Conservation (phyloP, 257 asterid species). For the Plectranthus barbatus region DNA sequence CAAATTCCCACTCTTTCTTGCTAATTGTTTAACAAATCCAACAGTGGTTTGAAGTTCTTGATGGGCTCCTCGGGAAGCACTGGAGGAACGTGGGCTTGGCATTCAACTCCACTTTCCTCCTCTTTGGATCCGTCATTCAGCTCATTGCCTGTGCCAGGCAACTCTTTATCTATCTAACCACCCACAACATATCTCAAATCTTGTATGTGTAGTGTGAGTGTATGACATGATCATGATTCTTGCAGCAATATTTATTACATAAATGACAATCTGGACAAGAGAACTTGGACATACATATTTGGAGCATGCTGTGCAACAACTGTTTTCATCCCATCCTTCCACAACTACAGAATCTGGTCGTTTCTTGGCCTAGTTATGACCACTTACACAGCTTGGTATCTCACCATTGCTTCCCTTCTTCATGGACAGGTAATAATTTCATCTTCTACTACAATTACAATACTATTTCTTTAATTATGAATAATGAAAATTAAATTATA, state of each 20-base stretch:
- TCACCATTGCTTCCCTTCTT: slow-evolving; percentile 70
- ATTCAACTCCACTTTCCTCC: slow-evolving; percentile 87
- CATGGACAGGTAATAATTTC: slow-evolving; percentile 72
- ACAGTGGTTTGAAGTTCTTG: slow-evolving; percentile 98
- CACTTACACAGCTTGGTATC: slow-evolving; percentile 95
- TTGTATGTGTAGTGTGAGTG: too few relatives aligned
- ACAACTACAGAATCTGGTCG: slow-evolving; percentile 89
- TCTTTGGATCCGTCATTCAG: slow-evolving; percentile 94
- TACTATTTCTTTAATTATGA: too few relatives aligned
- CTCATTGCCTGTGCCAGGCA: slow-evolving; percentile 99
- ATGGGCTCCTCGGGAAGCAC: slow-evolving; percentile 78
- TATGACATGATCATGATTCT: too few relatives aligned
- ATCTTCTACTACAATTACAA: too few relatives aligned
- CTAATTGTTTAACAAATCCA: not conserved
- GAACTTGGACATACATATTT: slow-evolving; percentile 88
- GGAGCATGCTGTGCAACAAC: slow-evolving; percentile 98
- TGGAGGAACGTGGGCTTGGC: slow-evolving; percentile 99
- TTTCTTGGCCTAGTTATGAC: slow-evolving; percentile 81
- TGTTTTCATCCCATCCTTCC: slow-evolving; percentile 87
- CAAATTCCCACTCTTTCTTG: slow-evolving; percentile 2
- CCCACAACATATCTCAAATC: too few relatives aligned
- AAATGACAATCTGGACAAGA: slow-evolving; percentile 93
- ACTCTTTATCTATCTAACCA: too few relatives aligned
- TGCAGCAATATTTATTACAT: slow-evolving; percentile 91
- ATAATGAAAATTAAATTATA: too few relatives aligned